Evolutionary conservation across 306 rosid genomes (phyloP), one percentile per base, ranked within the genome.

Genomic region (Quercus wislizeni): DNA sequence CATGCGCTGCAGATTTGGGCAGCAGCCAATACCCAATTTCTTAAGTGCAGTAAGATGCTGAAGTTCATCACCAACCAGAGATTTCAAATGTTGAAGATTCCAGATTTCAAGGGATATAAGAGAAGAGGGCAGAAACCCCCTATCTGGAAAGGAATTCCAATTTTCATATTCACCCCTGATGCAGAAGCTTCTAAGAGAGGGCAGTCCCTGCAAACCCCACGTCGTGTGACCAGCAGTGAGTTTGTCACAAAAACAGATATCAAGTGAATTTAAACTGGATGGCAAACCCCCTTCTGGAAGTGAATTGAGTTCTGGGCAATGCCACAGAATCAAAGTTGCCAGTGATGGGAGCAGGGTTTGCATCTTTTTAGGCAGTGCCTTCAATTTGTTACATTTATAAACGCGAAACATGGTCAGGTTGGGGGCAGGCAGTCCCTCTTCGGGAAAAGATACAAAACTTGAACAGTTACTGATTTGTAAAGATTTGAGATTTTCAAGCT

Each of bases 281-380:
- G 75, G 82, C 17, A 71, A 79, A 1, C 72, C 64, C 28, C 63
- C 65, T 14, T 61, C 77, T 1, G 71, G 55, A 71, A 79, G 61
- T 46, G 72, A 71, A 17, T 59, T 51, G 28, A 71, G 58, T 72
- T 43, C 61, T 27, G 33, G 82, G 31, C 77, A 72, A 19, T 9
- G 1, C 1, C 0, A 0, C 51, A 62, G 9, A 0, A 0, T 0
- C 4, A 75, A 1, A 0, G 9, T 3, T 11, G 17, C 18, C 2
- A 76, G 46, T 4, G 61, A 78, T 18, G 77, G 86, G 79, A 78
- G 63, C 25, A 72, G 57, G 30, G 17, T 43, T 20, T 77, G 30
- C 82, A 82, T 82, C 23, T 61, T 6, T 28, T 77, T 78, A 18
- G 82, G 82, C 4, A 83, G 54, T 12, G 82, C 55, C 72, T 78